Percentiles rank a stretch among this genome's conserved stretches.
Conservation (phyloP, 2,329 filamentous ascomycete genomes). For the Trichoderma sp. region DNA sequence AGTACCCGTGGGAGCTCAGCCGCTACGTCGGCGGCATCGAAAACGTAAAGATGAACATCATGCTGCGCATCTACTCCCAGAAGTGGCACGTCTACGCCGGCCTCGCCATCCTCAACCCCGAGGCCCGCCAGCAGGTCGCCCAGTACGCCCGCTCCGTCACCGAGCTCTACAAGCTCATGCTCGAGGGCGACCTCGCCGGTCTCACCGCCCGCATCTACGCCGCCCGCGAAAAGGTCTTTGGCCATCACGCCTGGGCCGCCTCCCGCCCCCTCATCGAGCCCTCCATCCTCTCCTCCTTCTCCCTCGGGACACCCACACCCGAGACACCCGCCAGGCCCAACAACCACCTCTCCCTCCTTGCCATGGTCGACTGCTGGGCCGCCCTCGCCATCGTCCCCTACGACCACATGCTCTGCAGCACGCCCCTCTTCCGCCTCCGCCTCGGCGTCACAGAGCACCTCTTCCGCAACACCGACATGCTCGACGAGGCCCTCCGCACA, state of each 20-base stretch:
- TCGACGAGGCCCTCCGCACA: slow-evolving; percentile 83
- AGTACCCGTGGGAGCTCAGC: slow-evolving; percentile 96
- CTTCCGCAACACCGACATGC: slow-evolving; percentile 77
- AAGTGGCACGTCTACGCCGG: slow-evolving; percentile 99
- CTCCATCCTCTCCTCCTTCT: slow-evolving; percentile 85
- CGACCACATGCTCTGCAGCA: slow-evolving; percentile 99
- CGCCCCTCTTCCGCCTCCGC: slow-evolving; percentile 94
- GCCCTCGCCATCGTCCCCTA: slow-evolving; percentile 92
- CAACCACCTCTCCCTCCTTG: slow-evolving; percentile 89
- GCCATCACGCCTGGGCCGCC: no score
- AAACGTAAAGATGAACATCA: slow-evolving; percentile 99
- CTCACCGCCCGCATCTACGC: slow-evolving; percentile 69
- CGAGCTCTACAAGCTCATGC: slow-evolving; percentile 95
- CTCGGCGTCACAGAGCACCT: slow-evolving; percentile 96
- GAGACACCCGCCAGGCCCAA: slow-evolving; percentile 69
- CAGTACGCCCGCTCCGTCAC: slow-evolving; percentile 94
- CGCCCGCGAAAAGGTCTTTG: slow-evolving; percentile 72
- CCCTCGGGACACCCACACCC: slow-evolving; percentile 66
- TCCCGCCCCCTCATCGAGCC: slow-evolving; percentile 75
- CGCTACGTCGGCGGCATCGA: slow-evolving; percentile 97
- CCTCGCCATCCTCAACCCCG: slow-evolving; percentile 93
- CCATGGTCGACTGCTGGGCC: slow-evolving; percentile 99
- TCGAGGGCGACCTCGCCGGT: slow-evolving; percentile 77
- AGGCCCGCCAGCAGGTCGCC: slow-evolving; percentile 86
- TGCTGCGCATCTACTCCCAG: slow-evolving; percentile 93